These are phyloP conservation scores for Phyllosticta citriasiana DNA, from an alignment of 2,329 filamentous ascomycete genomes.

Conservation along the genomic window DNA sequence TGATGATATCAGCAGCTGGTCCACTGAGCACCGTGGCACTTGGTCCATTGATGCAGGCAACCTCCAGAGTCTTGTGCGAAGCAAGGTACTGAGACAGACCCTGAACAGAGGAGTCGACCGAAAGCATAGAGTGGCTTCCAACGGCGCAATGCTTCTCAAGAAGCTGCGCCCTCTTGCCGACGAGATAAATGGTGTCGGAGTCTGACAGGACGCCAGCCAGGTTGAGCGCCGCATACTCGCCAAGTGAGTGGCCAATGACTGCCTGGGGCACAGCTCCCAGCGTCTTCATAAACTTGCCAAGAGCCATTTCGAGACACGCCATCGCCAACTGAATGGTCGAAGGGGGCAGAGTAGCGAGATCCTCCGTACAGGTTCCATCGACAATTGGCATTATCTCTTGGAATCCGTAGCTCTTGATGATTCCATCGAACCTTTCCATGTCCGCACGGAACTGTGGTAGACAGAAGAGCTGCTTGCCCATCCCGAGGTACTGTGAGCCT, in stretches of 20 bases:
- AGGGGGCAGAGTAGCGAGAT: constrained; percentile 5
- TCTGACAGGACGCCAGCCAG: constrained; percentile 26
- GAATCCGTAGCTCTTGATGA: constrained; percentile 22
- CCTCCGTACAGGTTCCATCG: constrained; percentile 4
- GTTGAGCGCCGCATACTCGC: constrained; percentile 31
- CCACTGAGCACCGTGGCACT: constrained; percentile 23
- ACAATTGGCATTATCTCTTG: constrained; percentile 18
- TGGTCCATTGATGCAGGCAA: constrained; percentile 25
- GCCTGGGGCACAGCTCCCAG: constrained; percentile 11
- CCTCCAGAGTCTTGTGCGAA: constrained; percentile 3
- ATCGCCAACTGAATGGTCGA: constrained; percentile 29
- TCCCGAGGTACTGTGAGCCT: constrained; percentile 19
- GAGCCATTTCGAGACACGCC: constrained; percentile 30
- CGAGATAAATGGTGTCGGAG: constrained; percentile 26
- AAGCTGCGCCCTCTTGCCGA: constrained; percentile 25
- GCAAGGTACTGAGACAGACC: constrained; percentile 3
- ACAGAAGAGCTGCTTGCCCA: constrained; percentile 15
- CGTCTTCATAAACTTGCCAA: constrained; percentile 12
- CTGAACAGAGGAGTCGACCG: not conserved
- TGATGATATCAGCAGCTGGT: constrained; percentile 13
- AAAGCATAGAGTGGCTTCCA: constrained; percentile 20
- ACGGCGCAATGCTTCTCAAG: constrained; percentile 17
- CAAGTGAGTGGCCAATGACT: constrained; percentile 23
- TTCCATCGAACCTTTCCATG: constrained; percentile 20
- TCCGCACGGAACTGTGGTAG: constrained; percentile 20